Conservation (phyloP, 2,329 filamentous ascomycete species). For the Fusarium denticulatum region DNA sequence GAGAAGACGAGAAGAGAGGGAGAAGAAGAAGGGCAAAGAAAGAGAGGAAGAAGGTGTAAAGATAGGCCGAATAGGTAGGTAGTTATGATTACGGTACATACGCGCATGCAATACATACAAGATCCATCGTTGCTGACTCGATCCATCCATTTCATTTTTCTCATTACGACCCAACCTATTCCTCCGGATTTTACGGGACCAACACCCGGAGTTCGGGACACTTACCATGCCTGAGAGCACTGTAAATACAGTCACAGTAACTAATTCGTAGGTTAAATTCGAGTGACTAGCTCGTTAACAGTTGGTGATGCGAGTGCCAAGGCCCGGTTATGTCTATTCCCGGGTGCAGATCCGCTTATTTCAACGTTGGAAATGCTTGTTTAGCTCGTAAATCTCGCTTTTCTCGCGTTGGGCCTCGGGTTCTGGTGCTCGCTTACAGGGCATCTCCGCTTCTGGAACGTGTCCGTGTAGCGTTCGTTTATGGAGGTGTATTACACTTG, state of each 20-base stretch:
- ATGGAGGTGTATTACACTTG: neutral
- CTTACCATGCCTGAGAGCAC: neutral
- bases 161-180: neutral
- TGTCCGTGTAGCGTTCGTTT: neutral
- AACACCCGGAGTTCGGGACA: neutral
- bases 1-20: neutral
- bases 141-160: neutral
- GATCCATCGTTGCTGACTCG: slow-evolving; percentile 19
- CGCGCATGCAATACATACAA: neutral
- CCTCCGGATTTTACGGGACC: neutral
- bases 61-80: slow-evolving; percentile 10
- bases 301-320: slow-evolving; percentile 2
- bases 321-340: slow-evolving; percentile 16
- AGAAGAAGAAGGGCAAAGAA: neutral
- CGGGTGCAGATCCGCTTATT: slow-evolving; percentile 22
- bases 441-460: neutral
- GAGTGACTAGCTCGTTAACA: neutral
- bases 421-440: slow-evolving; percentile 3
- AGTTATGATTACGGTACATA: neutral
- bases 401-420: slow-evolving; percentile 13
- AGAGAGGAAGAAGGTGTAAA: neutral
- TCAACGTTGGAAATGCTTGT: slow-evolving; percentile 7
- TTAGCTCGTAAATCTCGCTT: slow-evolving; percentile 11
- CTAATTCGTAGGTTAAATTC: slow-evolving; percentile 8
- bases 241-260: neutral